phyloP scores from a whole-genome alignment of 2,329 filamentous ascomycete genomes.

The Purpureocillium takamizusanense region DNA sequence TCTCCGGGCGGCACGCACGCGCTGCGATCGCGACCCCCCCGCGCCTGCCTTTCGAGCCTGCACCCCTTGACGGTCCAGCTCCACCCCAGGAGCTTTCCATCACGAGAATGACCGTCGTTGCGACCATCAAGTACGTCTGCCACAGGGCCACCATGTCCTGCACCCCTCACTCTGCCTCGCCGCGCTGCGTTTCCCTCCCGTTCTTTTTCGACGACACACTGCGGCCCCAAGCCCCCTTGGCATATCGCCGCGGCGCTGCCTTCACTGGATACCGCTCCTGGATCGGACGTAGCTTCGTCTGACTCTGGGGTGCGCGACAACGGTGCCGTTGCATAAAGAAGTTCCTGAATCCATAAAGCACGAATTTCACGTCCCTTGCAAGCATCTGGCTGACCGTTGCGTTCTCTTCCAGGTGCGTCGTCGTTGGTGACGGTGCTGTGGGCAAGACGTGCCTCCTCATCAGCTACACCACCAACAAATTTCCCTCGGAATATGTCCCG shows the following conservation, averaged over 20 bases:
- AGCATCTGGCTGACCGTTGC: slow-evolving; percentile 1
- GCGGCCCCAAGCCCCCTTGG: too few relatives aligned
- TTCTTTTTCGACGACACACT: too few relatives aligned
- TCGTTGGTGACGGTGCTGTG: slow-evolving; percentile 97
- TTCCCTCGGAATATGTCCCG: slow-evolving; percentile 98
- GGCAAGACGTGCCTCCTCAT: slow-evolving; percentile 99
- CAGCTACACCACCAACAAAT: slow-evolving; percentile 99
- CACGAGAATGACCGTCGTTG: slow-evolving; percentile 48
- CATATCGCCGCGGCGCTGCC: not conserved
- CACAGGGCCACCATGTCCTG: slow-evolving; percentile 7
- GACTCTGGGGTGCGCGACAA: too few relatives aligned
- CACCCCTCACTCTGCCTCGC: slow-evolving; percentile 7
- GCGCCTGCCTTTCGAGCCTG: slow-evolving; percentile 2
- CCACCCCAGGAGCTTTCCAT: slow-evolving; percentile 27
- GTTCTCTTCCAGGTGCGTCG: slow-evolving; percentile 66
- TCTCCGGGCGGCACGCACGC: slow-evolving; percentile 8
- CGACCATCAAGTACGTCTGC: slow-evolving; percentile 52
- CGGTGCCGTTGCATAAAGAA: too few relatives aligned
- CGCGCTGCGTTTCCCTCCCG: not conserved
- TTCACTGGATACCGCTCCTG: not conserved
- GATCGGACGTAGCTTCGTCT: too few relatives aligned
- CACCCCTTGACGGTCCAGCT: slow-evolving; percentile 14
- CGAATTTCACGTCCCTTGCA: not conserved
- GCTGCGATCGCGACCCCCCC: slow-evolving; percentile 11
- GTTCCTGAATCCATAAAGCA: too few relatives aligned